phyloP scores from a whole-genome alignment of 2,329 filamentous ascomycete genomes.

The Bertia moriformis region DNA sequence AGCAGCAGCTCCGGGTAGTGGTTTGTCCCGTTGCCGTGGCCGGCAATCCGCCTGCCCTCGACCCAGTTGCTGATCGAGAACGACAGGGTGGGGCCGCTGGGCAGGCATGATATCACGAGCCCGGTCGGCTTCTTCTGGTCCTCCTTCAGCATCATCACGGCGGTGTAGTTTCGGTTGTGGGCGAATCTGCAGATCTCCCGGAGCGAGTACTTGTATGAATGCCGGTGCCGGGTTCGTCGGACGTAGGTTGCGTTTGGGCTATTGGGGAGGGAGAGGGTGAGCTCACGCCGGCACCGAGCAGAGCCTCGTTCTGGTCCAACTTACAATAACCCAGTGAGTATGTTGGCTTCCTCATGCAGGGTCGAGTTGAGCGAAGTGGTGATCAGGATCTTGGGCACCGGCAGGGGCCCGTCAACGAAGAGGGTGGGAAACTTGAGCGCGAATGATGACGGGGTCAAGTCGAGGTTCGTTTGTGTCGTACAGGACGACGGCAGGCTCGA shows the following conservation, averaged over 20 bases:
- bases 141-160: constrained; percentile 74
- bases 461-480: constrained; percentile 49
- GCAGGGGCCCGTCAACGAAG: constrained; percentile 42
- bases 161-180: constrained; percentile 66
- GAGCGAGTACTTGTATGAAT: constrained; percentile 80
- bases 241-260: constrained; percentile 79
- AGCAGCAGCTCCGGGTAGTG: constrained; percentile 70
- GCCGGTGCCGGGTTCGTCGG: constrained; percentile 67
- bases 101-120: constrained; percentile 71
- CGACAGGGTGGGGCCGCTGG: constrained; percentile 77
- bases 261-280: too few relatives aligned
- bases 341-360: constrained; percentile 67
- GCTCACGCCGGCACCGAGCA: too few relatives aligned
- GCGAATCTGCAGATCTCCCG: constrained; percentile 83
- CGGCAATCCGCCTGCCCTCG: constrained; percentile 72
- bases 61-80: constrained; percentile 85
- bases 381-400: constrained; percentile 70
- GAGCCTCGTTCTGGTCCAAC: too few relatives aligned
- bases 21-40: constrained; percentile 75
- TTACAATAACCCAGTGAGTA: constrained; percentile 71
- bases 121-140: constrained; percentile 75
- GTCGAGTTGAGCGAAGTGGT: constrained; percentile 84
- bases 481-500: constrained; percentile 36
- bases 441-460: constrained; percentile 44
- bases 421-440: constrained; percentile 47